Evolutionary conservation across 1,284 basidiomycete species (phyloP).

Genomic region (Moesziomyces parantarcticus): DNA sequence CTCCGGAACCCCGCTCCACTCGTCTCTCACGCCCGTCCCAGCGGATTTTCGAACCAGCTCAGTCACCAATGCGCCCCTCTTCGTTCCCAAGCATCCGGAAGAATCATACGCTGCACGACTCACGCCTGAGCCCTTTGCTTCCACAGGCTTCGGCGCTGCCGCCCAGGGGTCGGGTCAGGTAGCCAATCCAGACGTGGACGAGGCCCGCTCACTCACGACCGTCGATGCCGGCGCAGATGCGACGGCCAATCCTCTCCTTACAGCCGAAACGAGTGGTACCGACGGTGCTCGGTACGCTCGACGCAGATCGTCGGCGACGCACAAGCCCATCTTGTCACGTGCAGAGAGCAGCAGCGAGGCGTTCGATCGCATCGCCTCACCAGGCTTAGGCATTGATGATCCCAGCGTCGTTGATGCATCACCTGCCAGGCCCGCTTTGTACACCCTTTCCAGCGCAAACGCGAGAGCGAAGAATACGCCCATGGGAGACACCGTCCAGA

Average conservation of each 20-base stretch:
- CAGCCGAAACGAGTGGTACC: neutral
- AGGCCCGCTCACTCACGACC: slow-evolving; percentile 11
- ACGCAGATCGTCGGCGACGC: slow-evolving; percentile 32
- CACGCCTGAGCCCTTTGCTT: slow-evolving; percentile 12
- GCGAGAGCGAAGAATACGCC: slow-evolving; percentile 11
- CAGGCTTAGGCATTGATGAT: slow-evolving; percentile 31
- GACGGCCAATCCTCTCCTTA: slow-evolving; percentile 5
- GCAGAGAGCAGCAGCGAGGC: slow-evolving; percentile 41
- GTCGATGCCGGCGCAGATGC: slow-evolving; percentile 5
- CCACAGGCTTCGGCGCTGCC: slow-evolving; percentile 1
- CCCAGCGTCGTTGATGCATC: slow-evolving; percentile 28
- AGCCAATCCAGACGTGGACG: neutral
- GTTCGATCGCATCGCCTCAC: slow-evolving; percentile 35
- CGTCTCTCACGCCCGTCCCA: slow-evolving; percentile 36
- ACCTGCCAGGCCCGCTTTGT: slow-evolving; percentile 27
- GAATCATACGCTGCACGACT: slow-evolving; percentile 11
- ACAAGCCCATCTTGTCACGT: slow-evolving; percentile 18
- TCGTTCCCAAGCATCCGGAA: slow-evolving; percentile 49
- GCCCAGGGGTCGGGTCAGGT: slow-evolving; percentile 3
- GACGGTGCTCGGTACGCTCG: slow-evolving; percentile 4
- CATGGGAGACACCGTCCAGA: neutral
- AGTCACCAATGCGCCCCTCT: slow-evolving; percentile 56
- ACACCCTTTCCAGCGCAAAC: slow-evolving; percentile 19
- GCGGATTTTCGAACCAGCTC: slow-evolving; percentile 48
- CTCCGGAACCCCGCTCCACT: slow-evolving; percentile 16